phyloP scores from a whole-genome alignment of 169 alveolate genomes.

The Eimeria maxima region DNA sequence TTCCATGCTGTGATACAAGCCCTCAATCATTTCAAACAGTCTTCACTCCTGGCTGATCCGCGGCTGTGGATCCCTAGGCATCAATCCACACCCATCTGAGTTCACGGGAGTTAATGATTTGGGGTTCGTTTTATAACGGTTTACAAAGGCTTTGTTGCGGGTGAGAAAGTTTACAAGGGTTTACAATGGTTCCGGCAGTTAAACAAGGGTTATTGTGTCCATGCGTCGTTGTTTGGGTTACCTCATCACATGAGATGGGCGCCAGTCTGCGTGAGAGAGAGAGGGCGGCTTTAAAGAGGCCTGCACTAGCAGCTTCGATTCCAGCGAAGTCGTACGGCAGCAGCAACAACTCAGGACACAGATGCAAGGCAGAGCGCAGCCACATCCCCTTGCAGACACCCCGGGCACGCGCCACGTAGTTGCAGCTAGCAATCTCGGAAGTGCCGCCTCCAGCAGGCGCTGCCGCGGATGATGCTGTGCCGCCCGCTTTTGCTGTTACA shows the following conservation, averaged over 20 bases:
- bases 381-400: constrained; percentile 82
- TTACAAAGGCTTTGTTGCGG: not conserved
- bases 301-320: constrained; percentile 47
- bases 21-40: not conserved
- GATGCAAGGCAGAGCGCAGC: constrained; percentile 69
- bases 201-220: not conserved
- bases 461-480: not conserved
- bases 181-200: not conserved
- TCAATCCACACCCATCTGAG: not conserved
- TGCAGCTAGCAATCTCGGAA: constrained; percentile 80
- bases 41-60: not conserved
- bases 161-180: not conserved
- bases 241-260: constrained; percentile 81
- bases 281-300: constrained; percentile 46
- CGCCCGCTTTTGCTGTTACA: not conserved
- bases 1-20: not conserved
- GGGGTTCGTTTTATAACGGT: not conserved
- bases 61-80: not conserved
- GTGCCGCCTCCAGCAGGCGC: constrained; percentile 9
- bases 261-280: constrained; percentile 41
- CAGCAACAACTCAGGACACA: constrained; percentile 69
- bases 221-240: not conserved
- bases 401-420: constrained; percentile 60
- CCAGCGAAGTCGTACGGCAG: constrained; percentile 80
- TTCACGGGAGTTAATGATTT: not conserved